phyloP scores from a whole-genome alignment of 2,329 filamentous ascomycete species.

The Colletotrichum musae region DNA sequence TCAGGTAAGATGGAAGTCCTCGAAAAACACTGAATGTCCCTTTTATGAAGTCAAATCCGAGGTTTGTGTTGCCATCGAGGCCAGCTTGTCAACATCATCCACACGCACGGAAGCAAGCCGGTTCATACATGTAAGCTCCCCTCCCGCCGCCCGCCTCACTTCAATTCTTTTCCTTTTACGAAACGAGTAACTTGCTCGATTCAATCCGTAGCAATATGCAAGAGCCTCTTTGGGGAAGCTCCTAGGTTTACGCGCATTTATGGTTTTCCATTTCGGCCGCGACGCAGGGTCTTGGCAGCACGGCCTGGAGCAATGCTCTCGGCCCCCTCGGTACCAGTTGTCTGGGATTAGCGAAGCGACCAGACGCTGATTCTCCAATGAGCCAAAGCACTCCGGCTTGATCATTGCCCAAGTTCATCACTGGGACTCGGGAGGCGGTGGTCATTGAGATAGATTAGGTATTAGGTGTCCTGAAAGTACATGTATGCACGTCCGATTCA shows the following conservation, averaged over 20 bases:
- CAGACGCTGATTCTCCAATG: no score
- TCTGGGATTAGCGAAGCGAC: background rate
- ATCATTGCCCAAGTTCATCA: background rate
- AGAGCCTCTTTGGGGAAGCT: background rate
- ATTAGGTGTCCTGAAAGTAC: background rate
- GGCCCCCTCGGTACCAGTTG: background rate
- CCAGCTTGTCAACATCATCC: no score
- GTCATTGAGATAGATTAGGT: background rate
- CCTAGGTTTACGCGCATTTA: background rate
- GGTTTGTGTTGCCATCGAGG: no score
- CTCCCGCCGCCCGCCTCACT: no score
- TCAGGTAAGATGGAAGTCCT: no score
- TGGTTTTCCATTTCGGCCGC: constrained; percentile 1
- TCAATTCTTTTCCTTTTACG: no score
- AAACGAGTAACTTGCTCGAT: background rate
- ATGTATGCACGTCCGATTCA: background rate
- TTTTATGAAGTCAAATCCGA: no score
- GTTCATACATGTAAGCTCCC: no score
- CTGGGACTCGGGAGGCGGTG: background rate
- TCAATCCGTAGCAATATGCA: background rate
- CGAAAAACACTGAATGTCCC: no score
- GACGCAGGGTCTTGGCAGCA: background rate
- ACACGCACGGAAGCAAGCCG: no score
- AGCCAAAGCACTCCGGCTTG: no score
- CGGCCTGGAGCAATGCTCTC: background rate